Conservation (phyloP, 176 grass and related monocot genomes). For the Bonia amplexicaulis region DNA sequence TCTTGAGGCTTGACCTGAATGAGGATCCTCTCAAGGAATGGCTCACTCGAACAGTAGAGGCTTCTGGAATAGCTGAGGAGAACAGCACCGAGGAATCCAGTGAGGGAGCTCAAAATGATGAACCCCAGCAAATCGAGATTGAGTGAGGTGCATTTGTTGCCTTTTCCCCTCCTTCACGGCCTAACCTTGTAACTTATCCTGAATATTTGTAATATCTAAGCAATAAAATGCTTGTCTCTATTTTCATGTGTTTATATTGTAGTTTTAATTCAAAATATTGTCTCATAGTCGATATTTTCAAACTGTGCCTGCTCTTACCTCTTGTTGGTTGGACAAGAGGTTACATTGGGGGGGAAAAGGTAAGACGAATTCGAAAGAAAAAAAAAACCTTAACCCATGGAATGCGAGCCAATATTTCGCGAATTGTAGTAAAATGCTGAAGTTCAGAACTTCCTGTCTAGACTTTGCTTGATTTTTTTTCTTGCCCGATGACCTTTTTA, state of each 20-base stretch:
- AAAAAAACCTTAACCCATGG: neutral
- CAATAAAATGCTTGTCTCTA: neutral
- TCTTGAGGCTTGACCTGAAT: conserved; percentile 90
- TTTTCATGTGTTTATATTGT: neutral
- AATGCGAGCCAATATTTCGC: neutral
- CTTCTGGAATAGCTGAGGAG: conserved; percentile 69
- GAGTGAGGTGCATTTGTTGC: conserved; percentile 53
- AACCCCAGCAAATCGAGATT: conserved; percentile 83
- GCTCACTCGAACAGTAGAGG: conserved; percentile 67
- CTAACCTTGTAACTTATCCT: conserved; percentile 19
- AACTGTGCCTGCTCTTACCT: neutral
- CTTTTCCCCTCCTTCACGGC: neutral
- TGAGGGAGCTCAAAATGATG: conserved; percentile 48
- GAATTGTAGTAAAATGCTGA: neutral
- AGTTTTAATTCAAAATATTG: conserved; percentile 17
- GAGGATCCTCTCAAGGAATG: conserved; percentile 97
- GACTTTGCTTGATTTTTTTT: neutral
- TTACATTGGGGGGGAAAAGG: neutral
- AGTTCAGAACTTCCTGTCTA: neutral
- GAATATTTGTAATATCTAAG: conserved; percentile 16
- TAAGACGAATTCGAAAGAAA: neutral
- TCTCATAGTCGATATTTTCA: neutral
- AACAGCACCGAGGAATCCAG: conserved; percentile 31
- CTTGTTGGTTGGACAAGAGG: neutral
- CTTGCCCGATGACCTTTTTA: neutral